These are phyloP conservation scores for Lasiodiplodia citricola DNA, from an alignment of 2,329 filamentous ascomycete species.

Conservation along the genomic window DNA sequence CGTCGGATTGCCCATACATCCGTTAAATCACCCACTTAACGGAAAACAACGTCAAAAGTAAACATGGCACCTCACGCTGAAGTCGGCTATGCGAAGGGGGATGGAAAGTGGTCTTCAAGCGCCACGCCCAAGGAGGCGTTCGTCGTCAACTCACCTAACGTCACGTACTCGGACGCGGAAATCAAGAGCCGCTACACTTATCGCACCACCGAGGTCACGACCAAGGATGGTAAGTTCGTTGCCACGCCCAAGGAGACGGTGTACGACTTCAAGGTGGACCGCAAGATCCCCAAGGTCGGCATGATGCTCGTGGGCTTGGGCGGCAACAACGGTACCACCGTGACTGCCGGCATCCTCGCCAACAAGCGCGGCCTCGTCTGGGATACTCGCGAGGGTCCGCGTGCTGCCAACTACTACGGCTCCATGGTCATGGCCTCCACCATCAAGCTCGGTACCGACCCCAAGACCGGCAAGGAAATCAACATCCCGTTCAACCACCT, in stretches of 20 bases:
- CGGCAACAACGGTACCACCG: conserved; percentile 97
- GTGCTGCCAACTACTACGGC: conserved; percentile 94
- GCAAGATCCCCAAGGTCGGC: conserved; percentile 89
- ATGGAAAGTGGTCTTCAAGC: conserved; percentile 40
- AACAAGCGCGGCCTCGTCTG: conserved; percentile 86
- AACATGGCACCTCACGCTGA: conserved; percentile 93
- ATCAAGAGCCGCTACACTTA: conserved; percentile 97
- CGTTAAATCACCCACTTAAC: conserved; percentile 38
- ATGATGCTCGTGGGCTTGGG: conserved; percentile 98
- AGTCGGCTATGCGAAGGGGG: conserved; percentile 61
- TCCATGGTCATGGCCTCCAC: conserved; percentile 97
- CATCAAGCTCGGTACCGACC: conserved; percentile 91
- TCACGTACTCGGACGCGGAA: conserved; percentile 83
- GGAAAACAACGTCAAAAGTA: neutral
- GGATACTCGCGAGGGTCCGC: conserved; percentile 91
- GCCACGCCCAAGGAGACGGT: conserved; percentile 85
- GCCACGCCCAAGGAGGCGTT: conserved; percentile 68
- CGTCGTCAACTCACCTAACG: conserved; percentile 89
- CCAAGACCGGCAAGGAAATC: conserved; percentile 82
- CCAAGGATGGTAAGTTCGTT: conserved; percentile 76
- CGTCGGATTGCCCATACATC: conserved; percentile 63
- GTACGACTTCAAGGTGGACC: conserved; percentile 98
- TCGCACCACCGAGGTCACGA: conserved; percentile 84
- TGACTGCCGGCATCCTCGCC: conserved; percentile 95
- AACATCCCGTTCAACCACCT: conserved; percentile 96